Conservation (phyloP, 1,284 basidiomycete genomes). For the Pseudozyma hubeiensis region DNA sequence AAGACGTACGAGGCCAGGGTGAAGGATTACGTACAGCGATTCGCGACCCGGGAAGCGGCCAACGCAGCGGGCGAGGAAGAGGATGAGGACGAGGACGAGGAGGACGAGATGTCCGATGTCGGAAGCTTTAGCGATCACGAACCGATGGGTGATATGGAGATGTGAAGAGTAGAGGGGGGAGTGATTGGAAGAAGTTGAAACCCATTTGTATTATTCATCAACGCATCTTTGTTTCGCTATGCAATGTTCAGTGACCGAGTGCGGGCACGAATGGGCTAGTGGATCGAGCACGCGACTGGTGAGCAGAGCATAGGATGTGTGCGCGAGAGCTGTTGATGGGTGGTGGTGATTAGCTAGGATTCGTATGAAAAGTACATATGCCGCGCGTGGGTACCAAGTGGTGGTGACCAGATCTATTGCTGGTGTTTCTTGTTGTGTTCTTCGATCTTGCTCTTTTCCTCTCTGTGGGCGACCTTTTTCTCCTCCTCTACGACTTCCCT, state of each 20-base stretch:
- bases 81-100: constrained; percentile 55
- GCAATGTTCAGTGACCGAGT: too few species aligned
- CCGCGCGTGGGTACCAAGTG: background rate
- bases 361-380: too few species aligned
- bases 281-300: too few species aligned
- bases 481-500: constrained; percentile 57
- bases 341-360: too few species aligned
- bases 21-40: constrained; percentile 59
- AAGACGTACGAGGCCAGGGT: constrained; percentile 73
- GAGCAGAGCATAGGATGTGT: too few species aligned
- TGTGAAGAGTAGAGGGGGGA: constrained; percentile 10
- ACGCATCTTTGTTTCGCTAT: too few species aligned
- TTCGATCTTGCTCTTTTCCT: constrained; percentile 21
- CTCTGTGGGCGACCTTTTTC: constrained; percentile 38
- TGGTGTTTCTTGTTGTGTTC: constrained; percentile 24
- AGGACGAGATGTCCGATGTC: constrained; percentile 65
- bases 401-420: constrained; percentile 8
- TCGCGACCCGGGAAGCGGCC: constrained; percentile 53
- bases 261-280: too few species aligned
- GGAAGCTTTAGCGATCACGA: constrained; percentile 62
- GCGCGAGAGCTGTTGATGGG: too few species aligned
- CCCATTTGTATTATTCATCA: too few species aligned
- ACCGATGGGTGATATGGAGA: constrained; percentile 53
- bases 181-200: too few species aligned
- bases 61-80: constrained; percentile 48